phyloP scores from a whole-genome alignment of 2,329 filamentous ascomycete genomes.

The Verticillium nubilum region DNA sequence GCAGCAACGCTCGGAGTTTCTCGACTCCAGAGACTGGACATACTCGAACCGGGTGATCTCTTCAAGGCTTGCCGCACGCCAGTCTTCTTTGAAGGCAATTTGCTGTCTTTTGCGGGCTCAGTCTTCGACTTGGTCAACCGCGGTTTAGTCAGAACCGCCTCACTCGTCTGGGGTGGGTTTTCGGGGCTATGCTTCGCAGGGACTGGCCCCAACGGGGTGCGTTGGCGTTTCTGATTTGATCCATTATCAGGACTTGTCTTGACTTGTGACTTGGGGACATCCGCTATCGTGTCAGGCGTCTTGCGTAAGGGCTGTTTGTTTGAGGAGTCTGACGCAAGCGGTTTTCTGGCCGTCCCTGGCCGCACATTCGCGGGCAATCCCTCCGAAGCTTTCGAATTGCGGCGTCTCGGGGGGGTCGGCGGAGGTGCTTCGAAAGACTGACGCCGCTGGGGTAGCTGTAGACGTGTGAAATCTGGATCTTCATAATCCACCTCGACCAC shows the following conservation, averaged over 20 bases:
- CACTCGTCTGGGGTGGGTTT: slow-evolving; percentile 11
- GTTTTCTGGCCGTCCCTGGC: background rate
- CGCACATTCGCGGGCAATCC: background rate
- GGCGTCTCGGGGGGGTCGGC: slow-evolving; percentile 10
- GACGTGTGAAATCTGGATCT: background rate
- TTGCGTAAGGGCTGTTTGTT: background rate
- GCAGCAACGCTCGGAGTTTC: slow-evolving; percentile 22
- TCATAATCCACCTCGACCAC: slow-evolving; percentile 19
- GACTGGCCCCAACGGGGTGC: slow-evolving; percentile 27
- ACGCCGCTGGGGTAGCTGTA: background rate
- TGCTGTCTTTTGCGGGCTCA: slow-evolving; percentile 15
- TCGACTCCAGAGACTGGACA: slow-evolving; percentile 44
- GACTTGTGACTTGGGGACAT: background rate
- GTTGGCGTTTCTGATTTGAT: slow-evolving; percentile 42
- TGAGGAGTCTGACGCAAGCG: background rate
- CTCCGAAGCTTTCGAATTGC: background rate
- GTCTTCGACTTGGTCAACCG: slow-evolving; percentile 22
- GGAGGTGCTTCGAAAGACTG: slow-evolving; percentile 1
- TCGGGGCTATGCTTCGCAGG: slow-evolving; percentile 12
- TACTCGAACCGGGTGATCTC: slow-evolving; percentile 38
- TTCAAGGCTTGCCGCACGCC: slow-evolving; percentile 47
- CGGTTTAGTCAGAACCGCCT: slow-evolving; percentile 17
- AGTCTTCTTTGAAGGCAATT: slow-evolving; percentile 35
- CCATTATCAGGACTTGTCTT: slow-evolving; percentile 21
- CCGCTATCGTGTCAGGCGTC: background rate